phyloP scores from a whole-genome alignment of 371 early-diverging fungal genomes.

The Catenaria anguillulae region DNA sequence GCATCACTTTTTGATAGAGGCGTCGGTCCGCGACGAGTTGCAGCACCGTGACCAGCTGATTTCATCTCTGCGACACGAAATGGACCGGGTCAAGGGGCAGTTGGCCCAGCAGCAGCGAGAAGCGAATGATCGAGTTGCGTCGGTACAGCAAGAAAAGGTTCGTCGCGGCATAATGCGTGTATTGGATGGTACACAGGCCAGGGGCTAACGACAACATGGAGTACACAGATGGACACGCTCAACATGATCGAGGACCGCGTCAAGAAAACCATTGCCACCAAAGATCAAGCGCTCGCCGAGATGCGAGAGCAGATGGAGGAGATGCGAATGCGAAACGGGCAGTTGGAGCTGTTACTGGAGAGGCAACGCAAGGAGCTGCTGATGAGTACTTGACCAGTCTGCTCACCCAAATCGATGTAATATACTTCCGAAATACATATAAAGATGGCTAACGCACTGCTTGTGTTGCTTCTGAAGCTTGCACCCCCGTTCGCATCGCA shows the following conservation, averaged over 20 bases:
- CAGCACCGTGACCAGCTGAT: not conserved
- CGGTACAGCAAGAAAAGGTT: not conserved
- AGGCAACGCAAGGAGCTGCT: conserved; percentile 23
- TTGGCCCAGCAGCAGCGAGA: conserved; percentile 10
- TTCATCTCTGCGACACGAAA: not conserved
- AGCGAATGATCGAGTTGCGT: not conserved
- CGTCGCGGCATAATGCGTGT: too few relatives aligned
- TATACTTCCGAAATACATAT: too few relatives aligned
- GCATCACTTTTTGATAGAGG: not conserved
- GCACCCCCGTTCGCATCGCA: too few relatives aligned
- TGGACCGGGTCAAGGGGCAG: conserved; percentile 9
- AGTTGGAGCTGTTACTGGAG: conserved; percentile 26
- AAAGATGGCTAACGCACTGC: not conserved
- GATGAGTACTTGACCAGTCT: not conserved
- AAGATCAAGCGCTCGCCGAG: conserved; percentile 22
- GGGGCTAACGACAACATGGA: too few relatives aligned
- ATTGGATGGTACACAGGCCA: too few relatives aligned
- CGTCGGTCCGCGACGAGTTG: not conserved
- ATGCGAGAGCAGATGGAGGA: conserved; percentile 22
- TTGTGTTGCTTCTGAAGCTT: too few relatives aligned
- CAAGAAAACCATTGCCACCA: conserved; percentile 14
- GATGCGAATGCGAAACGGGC: conserved; percentile 11
- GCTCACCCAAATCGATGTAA: too few relatives aligned
- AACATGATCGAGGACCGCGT: conserved; percentile 23
- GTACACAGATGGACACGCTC: conserved; percentile 21